Evolutionary conservation across 179 eudicot genomes (phyloP).

Genomic region (Camellia oleifera): DNA sequence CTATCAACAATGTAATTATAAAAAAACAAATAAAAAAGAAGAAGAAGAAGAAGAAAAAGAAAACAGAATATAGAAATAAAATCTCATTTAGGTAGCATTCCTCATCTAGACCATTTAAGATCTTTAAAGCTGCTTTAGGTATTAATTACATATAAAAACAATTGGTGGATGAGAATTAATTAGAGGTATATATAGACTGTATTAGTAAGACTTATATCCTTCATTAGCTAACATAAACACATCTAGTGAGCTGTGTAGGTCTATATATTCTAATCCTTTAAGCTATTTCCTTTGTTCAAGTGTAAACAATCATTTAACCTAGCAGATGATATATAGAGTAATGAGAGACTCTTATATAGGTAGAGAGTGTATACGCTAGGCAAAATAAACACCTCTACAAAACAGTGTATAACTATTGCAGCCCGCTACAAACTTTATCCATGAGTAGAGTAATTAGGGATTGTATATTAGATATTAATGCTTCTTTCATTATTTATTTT

Average conservation of each 20-base stretch:
- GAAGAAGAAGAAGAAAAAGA: too few species aligned
- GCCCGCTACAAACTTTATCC: slow-evolving; percentile 2
- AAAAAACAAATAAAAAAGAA: not conserved
- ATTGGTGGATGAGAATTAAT: not conserved
- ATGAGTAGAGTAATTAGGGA: slow-evolving; percentile 1
- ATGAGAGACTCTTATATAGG: not conserved
- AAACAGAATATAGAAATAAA: not conserved
- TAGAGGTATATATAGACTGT: slow-evolving; percentile 5
- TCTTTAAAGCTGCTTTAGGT: not conserved
- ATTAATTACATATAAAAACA: not conserved
- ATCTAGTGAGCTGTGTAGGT: slow-evolving; percentile 1
- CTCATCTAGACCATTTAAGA: not conserved
- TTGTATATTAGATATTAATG: not conserved
- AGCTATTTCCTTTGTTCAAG: not conserved
- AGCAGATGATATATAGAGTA: not conserved
- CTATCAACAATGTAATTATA: not conserved
- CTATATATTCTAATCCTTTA: not conserved
- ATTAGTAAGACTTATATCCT: not conserved
- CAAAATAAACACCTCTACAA: not conserved
- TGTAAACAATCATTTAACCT: not conserved
- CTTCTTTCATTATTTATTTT: not conserved
- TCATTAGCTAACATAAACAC: slow-evolving; percentile 14
- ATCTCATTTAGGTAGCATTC: not conserved
- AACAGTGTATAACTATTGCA: not conserved
- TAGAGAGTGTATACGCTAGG: not conserved